These are phyloP conservation scores for Fusarium siculi DNA, from an alignment of 2,329 filamentous ascomycete genomes.

Conservation along the genomic window DNA sequence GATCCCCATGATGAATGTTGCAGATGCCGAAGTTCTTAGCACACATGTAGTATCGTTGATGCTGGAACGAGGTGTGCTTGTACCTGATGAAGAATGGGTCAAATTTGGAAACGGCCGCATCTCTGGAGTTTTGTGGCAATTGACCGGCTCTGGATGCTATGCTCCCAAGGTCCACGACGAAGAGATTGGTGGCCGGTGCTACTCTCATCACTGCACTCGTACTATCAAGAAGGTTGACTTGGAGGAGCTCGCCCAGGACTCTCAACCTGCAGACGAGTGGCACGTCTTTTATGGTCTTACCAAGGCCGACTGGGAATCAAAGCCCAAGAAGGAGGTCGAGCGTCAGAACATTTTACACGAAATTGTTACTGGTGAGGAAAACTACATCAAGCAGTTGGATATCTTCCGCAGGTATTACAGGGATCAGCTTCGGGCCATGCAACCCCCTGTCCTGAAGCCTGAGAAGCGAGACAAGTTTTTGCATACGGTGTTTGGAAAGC, in stretches of 20 bases:
- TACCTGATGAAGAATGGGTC: conserved; percentile 96
- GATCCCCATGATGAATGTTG: conserved; percentile 97
- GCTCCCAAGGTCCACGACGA: conserved; percentile 82
- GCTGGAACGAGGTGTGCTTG: conserved; percentile 79
- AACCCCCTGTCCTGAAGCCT: conserved; percentile 83
- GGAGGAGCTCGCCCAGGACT: conserved; percentile 76
- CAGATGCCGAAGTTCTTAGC: conserved; percentile 90
- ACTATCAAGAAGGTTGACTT: conserved; percentile 96
- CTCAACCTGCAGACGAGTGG: conserved; percentile 81
- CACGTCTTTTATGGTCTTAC: conserved; percentile 86
- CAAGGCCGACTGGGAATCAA: conserved; percentile 77
- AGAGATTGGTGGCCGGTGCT: conserved; percentile 80
- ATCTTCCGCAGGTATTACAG: conserved; percentile 87
- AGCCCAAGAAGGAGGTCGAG: conserved; percentile 87
- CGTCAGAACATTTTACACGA: conserved; percentile 95
- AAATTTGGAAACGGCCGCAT: conserved; percentile 85
- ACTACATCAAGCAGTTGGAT: conserved; percentile 88
- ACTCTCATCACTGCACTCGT: conserved; percentile 91
- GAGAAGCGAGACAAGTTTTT: conserved; percentile 84
- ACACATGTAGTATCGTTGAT: conserved; percentile 81
- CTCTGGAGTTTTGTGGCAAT: conserved; percentile 91
- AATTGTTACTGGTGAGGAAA: conserved; percentile 92
- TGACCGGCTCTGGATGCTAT: conserved; percentile 93
- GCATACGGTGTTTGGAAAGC: conserved; percentile 86
- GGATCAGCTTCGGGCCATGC: conserved; percentile 77